These are phyloP conservation scores for Kentomonas sorsogonicus DNA, from an alignment of 208 protist genomes.

Conservation along the genomic window DNA sequence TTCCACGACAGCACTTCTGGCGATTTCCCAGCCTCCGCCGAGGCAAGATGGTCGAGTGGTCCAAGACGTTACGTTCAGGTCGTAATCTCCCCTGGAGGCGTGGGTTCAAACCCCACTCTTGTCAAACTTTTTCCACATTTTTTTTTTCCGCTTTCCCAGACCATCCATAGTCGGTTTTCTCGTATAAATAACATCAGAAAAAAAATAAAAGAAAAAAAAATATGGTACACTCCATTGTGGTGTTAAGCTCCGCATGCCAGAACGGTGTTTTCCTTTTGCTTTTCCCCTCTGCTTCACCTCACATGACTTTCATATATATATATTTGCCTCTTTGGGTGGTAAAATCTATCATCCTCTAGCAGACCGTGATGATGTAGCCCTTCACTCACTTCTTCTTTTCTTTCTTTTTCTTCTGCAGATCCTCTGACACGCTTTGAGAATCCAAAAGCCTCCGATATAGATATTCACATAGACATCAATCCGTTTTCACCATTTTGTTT, in stretches of 20 bases:
- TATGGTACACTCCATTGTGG: constrained; percentile 2
- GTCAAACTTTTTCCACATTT: constrained; percentile 19
- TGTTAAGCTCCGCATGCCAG: constrained; percentile 1
- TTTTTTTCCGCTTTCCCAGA: no score
- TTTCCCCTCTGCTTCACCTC: no score
- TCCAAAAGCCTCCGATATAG: no score
- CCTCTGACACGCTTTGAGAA: no score
- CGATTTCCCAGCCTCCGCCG: not conserved
- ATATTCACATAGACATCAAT: not conserved
- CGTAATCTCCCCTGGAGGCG: constrained; percentile 21
- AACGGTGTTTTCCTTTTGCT: constrained; percentile 8
- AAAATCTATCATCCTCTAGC: no score
- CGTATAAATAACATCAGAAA: not conserved
- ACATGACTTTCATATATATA: no score
- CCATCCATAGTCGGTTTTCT: not conserved
- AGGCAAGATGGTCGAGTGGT: constrained; percentile 23
- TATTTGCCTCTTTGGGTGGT: no score
- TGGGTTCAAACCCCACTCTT: constrained; percentile 22
- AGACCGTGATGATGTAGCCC: no score
- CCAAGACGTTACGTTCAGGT: constrained; percentile 22
- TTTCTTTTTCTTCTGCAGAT: no score
- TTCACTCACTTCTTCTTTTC: no score
- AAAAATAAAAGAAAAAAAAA: constrained; percentile 15
- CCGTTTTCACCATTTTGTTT: constrained; percentile 1
- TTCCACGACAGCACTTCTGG: no score